Evolutionary conservation across 192 early-diverging fungal genomes (phyloP), one percentile per base, ranked within the genome.

Genomic region (Coemansia sp.): DNA sequence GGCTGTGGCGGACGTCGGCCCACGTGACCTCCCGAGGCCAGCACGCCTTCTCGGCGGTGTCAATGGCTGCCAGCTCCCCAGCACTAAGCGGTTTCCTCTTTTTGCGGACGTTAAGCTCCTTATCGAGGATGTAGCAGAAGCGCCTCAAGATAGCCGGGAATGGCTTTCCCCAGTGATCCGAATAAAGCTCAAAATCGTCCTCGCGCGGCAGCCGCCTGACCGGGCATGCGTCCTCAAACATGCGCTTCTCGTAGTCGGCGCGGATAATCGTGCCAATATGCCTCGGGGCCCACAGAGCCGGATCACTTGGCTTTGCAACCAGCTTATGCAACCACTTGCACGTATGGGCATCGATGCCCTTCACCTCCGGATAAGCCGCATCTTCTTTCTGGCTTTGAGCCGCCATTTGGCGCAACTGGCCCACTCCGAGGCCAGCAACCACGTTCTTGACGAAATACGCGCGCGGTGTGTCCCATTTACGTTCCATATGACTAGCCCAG

Each of bases 1-100:
- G 41, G 34, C 48, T 23, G 20, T 63, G 59, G 26, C 63, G 16
- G 8, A 76, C 68, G 24, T 76, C 68, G 20, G 16, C 33, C 68
- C 68, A 76, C 12, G n/a, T 51, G 1, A 70, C 60, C 10, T 39
- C 52, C 4, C 45, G 41, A 0, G 68, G 69, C 7, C 11, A 10
- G 9, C 62, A 16, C 9, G 30, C 18, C 16, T 64, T 21, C 6
- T 38, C 56, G 20, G 68, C 68, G 24, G 45, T 9, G 7, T 33
- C 52, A 36, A 71, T 71, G 2, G 52, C 38, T 3, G 23, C 26
- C 7, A 59, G 10, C 12, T 74, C 72, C 20, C 4, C 15, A 4
- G 57, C 46, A 1, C 30, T 64, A 11, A 74, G 21, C 14, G 62
- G 64, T 7, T 49, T 49, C n/a, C 20, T 49, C 8, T 4, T 49